These are phyloP conservation scores for Plantago elongata DNA, from an alignment of 257 asterid genomes.

Conservation along the genomic window DNA sequence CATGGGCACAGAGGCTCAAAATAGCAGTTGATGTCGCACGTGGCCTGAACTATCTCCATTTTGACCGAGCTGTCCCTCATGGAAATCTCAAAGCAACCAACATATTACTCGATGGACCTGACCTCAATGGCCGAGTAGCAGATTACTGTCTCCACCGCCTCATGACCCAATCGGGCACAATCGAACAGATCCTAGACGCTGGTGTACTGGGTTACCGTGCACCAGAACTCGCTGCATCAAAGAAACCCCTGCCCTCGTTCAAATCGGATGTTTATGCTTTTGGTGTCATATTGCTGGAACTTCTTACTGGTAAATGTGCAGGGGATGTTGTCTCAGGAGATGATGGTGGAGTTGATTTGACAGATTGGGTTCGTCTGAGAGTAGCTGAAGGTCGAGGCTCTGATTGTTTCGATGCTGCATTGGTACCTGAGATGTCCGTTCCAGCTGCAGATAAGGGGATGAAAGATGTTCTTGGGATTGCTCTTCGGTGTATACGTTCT, in stretches of 20 bases:
- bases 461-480: slow-evolving; percentile 90
- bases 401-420: slow-evolving; percentile 64
- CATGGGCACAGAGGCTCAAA: slow-evolving; percentile 89
- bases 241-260: slow-evolving; percentile 86
- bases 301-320: slow-evolving; percentile 87
- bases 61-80: slow-evolving; percentile 90
- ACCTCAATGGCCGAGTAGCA: slow-evolving; percentile 73
- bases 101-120: slow-evolving; percentile 76
- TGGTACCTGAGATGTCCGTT: slow-evolving; percentile 44
- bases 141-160: slow-evolving; percentile 97
- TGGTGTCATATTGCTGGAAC: slow-evolving; percentile 80
- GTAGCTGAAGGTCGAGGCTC: slow-evolving; percentile 79
- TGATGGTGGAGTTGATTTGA: slow-evolving; percentile 82
- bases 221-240: slow-evolving; percentile 78
- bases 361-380: slow-evolving; percentile 89
- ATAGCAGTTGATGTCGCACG: slow-evolving; percentile 96
- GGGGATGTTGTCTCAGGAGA: slow-evolving; percentile 91
- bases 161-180: slow-evolving; percentile 89
- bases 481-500: slow-evolving; percentile 67
- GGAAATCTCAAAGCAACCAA: slow-evolving; percentile 96
- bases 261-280: slow-evolving; percentile 91
- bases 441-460: slow-evolving; percentile 72
- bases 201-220: slow-evolving; percentile 95
- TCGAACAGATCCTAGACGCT: slow-evolving; percentile 88
- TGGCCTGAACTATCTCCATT: slow-evolving; percentile 98